Percentiles rank a stretch among this genome's conserved stretches.
These are phyloP conservation scores for Cyclotella choctawhatcheeana DNA, from an alignment of 108 stramenopile genomes.

Conservation along the genomic window DNA sequence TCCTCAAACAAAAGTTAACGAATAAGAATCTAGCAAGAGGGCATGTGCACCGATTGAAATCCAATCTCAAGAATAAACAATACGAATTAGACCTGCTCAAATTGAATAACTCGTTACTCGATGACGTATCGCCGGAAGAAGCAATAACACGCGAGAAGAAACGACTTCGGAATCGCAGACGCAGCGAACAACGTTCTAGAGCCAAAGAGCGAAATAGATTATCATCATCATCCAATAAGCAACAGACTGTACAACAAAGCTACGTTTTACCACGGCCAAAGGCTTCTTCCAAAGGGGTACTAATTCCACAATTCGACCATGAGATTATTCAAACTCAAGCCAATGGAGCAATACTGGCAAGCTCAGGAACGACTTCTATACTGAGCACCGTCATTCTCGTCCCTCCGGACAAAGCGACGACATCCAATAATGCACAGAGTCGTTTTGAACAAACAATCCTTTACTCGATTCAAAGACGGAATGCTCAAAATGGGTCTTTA, in stretches of 20 bases:
- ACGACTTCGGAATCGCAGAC: not conserved
- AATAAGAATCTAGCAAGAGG: not conserved
- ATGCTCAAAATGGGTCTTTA: conserved; percentile 25
- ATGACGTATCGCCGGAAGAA: too few species aligned
- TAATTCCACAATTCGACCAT: conserved; percentile 9
- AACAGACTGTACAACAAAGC: not conserved
- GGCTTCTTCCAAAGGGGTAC: not conserved
- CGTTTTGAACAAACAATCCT: conserved; percentile 4
- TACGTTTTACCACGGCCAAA: not conserved
- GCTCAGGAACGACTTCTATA: conserved; percentile 25
- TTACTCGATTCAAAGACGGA: conserved; percentile 15
- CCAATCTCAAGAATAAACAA: not conserved
- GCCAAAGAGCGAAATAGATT: not conserved
- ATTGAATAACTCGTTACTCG: too few species aligned
- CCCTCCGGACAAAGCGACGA: not conserved
- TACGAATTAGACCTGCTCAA: not conserved
- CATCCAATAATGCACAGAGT: not conserved
- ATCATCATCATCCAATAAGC: not conserved
- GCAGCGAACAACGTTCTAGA: not conserved
- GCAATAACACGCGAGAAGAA: too few species aligned
- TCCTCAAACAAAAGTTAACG: not conserved
- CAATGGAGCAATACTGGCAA: conserved; percentile 22
- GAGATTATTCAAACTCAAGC: conserved; percentile 29
- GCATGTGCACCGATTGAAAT: not conserved
- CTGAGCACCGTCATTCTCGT: conserved; percentile 26